Percentiles rank a stretch among this genome's conserved stretches.
Conservation (phyloP, 2,329 filamentous ascomycete genomes). For the Cylindrodendrum hubeiense region DNA sequence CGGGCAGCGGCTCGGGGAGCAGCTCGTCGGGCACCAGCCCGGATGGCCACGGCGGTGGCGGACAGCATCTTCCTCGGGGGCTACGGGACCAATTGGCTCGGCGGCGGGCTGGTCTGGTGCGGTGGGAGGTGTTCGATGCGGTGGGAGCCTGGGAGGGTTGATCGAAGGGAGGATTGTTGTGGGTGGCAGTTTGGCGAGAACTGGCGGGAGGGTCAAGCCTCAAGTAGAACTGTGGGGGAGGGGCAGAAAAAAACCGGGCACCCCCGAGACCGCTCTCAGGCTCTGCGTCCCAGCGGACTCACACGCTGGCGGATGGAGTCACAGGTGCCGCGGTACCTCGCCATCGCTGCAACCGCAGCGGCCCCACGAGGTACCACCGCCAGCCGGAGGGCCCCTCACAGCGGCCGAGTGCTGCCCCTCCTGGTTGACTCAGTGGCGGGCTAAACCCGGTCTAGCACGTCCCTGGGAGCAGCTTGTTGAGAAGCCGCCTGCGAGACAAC, state of each 20-base stretch:
- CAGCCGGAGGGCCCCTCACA: slow-evolving; percentile 8
- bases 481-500: neutral
- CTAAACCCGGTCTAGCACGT: neutral
- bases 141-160: slow-evolving; percentile 1
- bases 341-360: neutral
- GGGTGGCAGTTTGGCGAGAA: slow-evolving; percentile 24
- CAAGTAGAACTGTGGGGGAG: slow-evolving; percentile 27
- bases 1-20: slow-evolving; percentile 46
- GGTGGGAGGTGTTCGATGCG: slow-evolving; percentile 8
- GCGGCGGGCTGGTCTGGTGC: slow-evolving; percentile 21
- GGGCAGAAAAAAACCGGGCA: slow-evolving; percentile 30
- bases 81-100: slow-evolving; percentile 40
- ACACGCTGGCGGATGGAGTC: neutral
- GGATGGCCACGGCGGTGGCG: slow-evolving; percentile 55
- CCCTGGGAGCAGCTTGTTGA: neutral
- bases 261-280: slow-evolving; percentile 26
- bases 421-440: neutral
- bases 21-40: slow-evolving; percentile 58
- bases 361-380: slow-evolving; percentile 7
- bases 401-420: neutral
- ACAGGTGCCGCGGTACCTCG: neutral
- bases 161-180: slow-evolving; percentile 12
- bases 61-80: slow-evolving; percentile 55
- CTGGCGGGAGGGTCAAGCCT: slow-evolving; percentile 13
- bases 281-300: neutral